Percentiles rank a stretch among this genome's conserved stretches.
Conservation (phyloP, 345 rosid species). For the Isatis tinctoria region DNA sequence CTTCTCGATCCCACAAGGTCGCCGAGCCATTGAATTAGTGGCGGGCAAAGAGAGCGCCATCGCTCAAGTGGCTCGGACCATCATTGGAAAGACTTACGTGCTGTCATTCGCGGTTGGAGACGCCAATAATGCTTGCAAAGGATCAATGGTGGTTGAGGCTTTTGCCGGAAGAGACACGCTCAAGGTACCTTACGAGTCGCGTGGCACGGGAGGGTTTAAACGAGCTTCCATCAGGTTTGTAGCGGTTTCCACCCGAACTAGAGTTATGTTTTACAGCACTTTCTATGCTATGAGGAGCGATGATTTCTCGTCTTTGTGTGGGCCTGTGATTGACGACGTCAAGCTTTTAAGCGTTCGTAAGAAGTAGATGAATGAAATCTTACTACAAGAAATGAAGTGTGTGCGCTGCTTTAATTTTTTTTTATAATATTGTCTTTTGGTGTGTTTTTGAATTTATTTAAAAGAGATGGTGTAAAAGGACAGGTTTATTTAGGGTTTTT, state of each 20-base stretch:
- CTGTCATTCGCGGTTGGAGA: constrained; percentile 73
- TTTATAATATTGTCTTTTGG: neutral
- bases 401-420: neutral
- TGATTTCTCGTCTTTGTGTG: constrained; percentile 73
- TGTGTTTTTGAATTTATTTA: neutral
- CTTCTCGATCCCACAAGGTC: constrained; percentile 64
- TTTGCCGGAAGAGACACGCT: constrained; percentile 57
- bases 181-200: constrained; percentile 60
- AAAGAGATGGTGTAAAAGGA: neutral
- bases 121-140: constrained; percentile 65
- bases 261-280: constrained; percentile 70
- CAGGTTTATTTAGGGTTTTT: constrained; percentile 16
- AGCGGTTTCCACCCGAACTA: constrained; percentile 48
- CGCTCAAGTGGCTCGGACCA: constrained; percentile 58
- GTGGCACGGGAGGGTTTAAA: constrained; percentile 77
- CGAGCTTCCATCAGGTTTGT: constrained; percentile 47
- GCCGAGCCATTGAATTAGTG: constrained; percentile 69
- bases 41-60: constrained; percentile 92
- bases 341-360: constrained; percentile 48
- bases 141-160: constrained; percentile 75
- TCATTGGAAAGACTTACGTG: constrained; percentile 46
- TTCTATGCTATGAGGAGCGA: constrained; percentile 72
- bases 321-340: constrained; percentile 80
- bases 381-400: constrained; percentile 9
- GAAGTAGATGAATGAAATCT: constrained; percentile 15